Conservation (phyloP, 352 stramenopile genomes). For the Pythium brachiatum region DNA sequence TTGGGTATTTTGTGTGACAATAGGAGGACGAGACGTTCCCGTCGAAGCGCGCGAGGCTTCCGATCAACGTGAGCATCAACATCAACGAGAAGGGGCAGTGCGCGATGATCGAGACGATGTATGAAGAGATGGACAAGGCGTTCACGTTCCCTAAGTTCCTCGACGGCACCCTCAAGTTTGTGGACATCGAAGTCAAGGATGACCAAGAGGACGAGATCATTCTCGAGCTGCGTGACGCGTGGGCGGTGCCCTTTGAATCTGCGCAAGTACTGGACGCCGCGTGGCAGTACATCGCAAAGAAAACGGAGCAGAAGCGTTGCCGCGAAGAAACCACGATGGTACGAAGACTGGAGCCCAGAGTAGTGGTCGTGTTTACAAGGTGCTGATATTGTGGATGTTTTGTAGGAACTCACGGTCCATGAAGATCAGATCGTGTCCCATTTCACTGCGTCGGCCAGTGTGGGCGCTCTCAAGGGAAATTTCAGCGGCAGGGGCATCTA, state of each 20-base stretch:
- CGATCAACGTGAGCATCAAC: constrained; percentile 4
- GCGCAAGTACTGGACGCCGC: constrained; percentile 10
- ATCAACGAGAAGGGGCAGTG: background rate
- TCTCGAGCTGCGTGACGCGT: constrained; percentile 18
- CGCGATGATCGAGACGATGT: background rate
- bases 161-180: constrained; percentile 18
- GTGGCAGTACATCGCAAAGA: constrained; percentile 14
- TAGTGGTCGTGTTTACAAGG: background rate
- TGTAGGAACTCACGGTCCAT: background rate
- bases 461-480: background rate
- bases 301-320: constrained; percentile 2
- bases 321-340: background rate
- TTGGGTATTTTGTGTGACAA: background rate
- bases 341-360: background rate
- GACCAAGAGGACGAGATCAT: constrained; percentile 10
- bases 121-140: background rate
- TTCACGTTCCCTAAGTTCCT: constrained; percentile 17
- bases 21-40: constrained; percentile 15
- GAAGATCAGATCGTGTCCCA: constrained; percentile 4
- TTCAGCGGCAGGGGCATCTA: constrained; percentile 11
- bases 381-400: background rate
- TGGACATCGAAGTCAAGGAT: constrained; percentile 18
- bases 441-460: background rate
- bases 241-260: constrained; percentile 10
- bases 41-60: constrained; percentile 1